A percentile compares a stretch with the other conserved stretches of the same genome.
These are phyloP conservation scores for Trichothecium sympodiale DNA, from an alignment of 2,329 filamentous ascomycete genomes.

Conservation along the genomic window DNA sequence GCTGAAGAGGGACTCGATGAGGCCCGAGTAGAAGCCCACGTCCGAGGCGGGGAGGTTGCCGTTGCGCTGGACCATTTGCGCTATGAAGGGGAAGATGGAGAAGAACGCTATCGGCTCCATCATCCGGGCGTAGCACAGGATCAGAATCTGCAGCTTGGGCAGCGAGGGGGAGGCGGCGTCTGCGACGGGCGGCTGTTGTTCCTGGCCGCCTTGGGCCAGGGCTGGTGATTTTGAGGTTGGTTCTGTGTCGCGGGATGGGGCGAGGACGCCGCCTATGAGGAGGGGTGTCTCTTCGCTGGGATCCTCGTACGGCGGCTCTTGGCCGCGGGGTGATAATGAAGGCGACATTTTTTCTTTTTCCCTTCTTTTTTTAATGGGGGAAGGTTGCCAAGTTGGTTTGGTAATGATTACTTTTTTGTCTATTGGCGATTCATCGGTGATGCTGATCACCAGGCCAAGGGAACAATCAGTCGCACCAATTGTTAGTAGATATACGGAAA, in stretches of 20 bases:
- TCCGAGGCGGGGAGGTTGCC: conserved; percentile 51
- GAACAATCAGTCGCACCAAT: too few species aligned
- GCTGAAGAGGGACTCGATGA: conserved; percentile 66
- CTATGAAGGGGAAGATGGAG: conserved; percentile 71
- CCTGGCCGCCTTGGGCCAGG: not conserved
- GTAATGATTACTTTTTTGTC: too few species aligned
- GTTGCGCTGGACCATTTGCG: conserved; percentile 61
- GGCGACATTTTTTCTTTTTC: too few species aligned
- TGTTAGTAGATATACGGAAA: too few species aligned
- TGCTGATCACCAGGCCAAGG: too few species aligned
- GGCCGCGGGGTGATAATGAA: too few species aligned
- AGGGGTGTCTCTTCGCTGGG: conserved; percentile 3
- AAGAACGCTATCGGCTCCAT: conserved; percentile 77
- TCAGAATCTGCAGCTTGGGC: conserved; percentile 52
- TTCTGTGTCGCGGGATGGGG: conserved; percentile 3
- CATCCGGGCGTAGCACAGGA: conserved; percentile 63
- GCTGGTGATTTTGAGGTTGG: not conserved
- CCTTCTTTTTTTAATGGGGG: too few species aligned
- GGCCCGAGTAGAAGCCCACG: conserved; percentile 68
- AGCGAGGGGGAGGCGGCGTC: conserved; percentile 27
- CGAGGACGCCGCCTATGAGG: conserved; percentile 2
- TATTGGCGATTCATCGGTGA: too few species aligned
- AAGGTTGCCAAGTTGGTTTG: too few species aligned
- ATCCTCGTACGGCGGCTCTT: too few species aligned
- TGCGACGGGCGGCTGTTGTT: not conserved